These are phyloP conservation scores for Xylaria arbuscula DNA, from an alignment of 2,329 filamentous ascomycete genomes.

Conservation along the genomic window DNA sequence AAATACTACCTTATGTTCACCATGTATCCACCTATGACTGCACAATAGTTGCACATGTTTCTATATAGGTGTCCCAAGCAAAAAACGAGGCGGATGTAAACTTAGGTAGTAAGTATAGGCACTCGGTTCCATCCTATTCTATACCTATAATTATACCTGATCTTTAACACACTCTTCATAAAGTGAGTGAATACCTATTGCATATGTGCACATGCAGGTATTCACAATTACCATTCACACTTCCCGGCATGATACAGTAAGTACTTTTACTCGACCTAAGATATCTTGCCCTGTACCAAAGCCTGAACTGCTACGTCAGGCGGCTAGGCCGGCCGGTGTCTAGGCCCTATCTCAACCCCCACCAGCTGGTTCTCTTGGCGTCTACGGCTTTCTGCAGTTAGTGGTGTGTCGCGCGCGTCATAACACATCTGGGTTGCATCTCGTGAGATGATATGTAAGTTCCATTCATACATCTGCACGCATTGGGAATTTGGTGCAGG, in stretches of 20 bases:
- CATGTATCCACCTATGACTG: no score
- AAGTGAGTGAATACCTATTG: neutral
- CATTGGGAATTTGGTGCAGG: neutral
- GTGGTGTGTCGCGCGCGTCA: neutral
- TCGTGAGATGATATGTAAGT: neutral
- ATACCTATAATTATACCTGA: neutral
- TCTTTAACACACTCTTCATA: neutral
- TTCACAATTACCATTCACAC: neutral
- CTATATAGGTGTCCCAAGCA: no score
- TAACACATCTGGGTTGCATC: neutral
- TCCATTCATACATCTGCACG: neutral
- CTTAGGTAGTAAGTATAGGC: no score
- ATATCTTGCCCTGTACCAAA: neutral
- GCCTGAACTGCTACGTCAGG: neutral
- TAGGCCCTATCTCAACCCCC: conserved; percentile 4
- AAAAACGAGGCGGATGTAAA: no score
- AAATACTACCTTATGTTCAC: no score
- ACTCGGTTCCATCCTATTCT: no score
- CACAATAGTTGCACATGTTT: no score
- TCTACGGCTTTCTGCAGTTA: conserved; percentile 39
- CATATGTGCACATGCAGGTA: neutral
- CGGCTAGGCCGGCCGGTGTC: neutral
- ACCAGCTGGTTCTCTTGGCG: conserved; percentile 40
- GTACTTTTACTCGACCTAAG: neutral
- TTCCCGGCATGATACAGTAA: neutral